Base-by-base conservation (phyloP, 73 alveolate genomes). In the Uronychia setigera region DNA sequence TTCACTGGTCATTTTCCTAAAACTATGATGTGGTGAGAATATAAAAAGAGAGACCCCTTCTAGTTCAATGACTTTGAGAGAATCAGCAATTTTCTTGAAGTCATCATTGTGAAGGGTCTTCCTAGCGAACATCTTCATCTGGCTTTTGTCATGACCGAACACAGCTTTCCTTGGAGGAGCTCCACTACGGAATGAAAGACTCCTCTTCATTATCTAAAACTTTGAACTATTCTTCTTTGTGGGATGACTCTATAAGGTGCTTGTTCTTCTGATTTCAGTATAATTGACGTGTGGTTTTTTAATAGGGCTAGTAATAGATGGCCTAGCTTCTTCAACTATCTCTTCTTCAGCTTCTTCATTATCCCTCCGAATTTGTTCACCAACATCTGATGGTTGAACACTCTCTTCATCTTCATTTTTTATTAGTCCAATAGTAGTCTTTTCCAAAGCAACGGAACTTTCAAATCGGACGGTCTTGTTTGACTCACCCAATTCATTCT, bases 1-100 rank as follows among this genome's bases (percentile, higher is more conserved):
- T 0, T 60, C n/a, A 1, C 30, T 74, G 75, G 58, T 30, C 34
- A 75, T 33, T 26, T 33, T 74, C 35, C 90, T 83, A 30, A 83
- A 59, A 27, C 58, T 33, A 27, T 35, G 29, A 1, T 60, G 26
- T 19, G 30, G 29, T 5, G 32, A 1, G 32, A 83, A 83, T 11
- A 83, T 19, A 32, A n/a, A 75, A 0, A 83, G 60, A 1, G 90
- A 83, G 34, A 33, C 58, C 59, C 75, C 75, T 35, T 83, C 78
- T n/a, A 83, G 67, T 19, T 46, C 67, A 5, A 46, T 5, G n/a
- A 19, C 5, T 11, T 46, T 46, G 5, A 46, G n/a, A 46, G 67
- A 5, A 11, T 46, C 19, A 11, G 5, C 19, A 19, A 46, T 46
- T 19, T 46, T 5, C 5, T 11, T 46, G 67, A 46, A 11, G n/a